Evolutionary conservation across 2,329 filamentous ascomycete species (phyloP).

Genomic region (Diaporthe longicolla): DNA sequence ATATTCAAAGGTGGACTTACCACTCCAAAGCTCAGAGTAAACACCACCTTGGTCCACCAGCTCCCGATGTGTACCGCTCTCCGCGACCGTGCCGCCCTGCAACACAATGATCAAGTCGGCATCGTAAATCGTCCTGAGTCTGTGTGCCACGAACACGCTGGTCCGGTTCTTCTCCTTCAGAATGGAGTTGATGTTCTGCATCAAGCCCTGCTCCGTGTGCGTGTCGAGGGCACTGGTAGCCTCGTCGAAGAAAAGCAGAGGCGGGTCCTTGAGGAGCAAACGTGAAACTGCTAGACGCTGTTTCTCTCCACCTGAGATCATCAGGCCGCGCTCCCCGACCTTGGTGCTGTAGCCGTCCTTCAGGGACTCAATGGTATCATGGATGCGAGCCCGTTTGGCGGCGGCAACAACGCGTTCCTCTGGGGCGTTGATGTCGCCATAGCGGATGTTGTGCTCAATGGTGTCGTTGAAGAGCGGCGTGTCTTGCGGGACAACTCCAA

Average conservation of each 20-base stretch:
- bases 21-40: slow-evolving; percentile 92
- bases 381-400: slow-evolving; percentile 85
- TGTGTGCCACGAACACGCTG: slow-evolving; percentile 94
- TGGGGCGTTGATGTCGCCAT: slow-evolving; percentile 85
- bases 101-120: slow-evolving; percentile 94
- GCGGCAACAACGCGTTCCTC: slow-evolving; percentile 81
- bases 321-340: slow-evolving; percentile 94
- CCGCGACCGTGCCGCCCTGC: slow-evolving; percentile 85
- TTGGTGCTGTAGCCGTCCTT: slow-evolving; percentile 92
- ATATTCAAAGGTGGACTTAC: slow-evolving; percentile 63
- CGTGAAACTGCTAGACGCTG: slow-evolving; percentile 89
- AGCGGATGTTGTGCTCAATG: slow-evolving; percentile 94
- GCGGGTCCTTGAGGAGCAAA: slow-evolving; percentile 89
- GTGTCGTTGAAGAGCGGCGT: slow-evolving; percentile 98
- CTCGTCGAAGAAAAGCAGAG: slow-evolving; percentile 94
- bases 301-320: slow-evolving; percentile 97
- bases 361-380: slow-evolving; percentile 84
- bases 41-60: slow-evolving; percentile 84
- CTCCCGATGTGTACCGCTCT: slow-evolving; percentile 89
- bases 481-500: slow-evolving; percentile 97
- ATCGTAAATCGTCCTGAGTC: slow-evolving; percentile 93
- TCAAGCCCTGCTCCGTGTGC: slow-evolving; percentile 90
- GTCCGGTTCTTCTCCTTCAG: slow-evolving; percentile 89
- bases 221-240: slow-evolving; percentile 94
- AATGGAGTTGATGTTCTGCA: slow-evolving; percentile 94